Evolutionary conservation across 2,329 filamentous ascomycete genomes (phyloP), one percentile per base, ranked within the genome.

Genomic region (Mycocentrospora acerina): DNA sequence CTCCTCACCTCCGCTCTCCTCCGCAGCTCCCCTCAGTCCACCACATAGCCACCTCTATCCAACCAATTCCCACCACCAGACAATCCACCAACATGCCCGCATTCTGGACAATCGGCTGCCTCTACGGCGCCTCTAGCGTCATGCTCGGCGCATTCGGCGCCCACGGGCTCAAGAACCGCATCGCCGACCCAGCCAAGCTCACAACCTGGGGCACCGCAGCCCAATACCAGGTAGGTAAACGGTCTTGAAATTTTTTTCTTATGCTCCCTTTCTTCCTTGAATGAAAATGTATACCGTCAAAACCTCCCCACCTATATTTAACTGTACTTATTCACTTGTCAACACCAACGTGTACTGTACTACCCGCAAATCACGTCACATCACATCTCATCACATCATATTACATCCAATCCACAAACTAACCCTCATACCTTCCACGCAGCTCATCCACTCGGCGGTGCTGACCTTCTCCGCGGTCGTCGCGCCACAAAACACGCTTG

Each of bases 111-210:
- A 66, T 83, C 35, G 82, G 80, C 44, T 81, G 78, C 56, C 60
- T 85, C 35, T 82, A 77, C 57, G 82, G 81, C 63, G 82, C 81
- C 8, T 68, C 76, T 4, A 76, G 77, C 57, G 82, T 86, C 32
- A 71, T 71, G 12, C 62, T 85, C 38, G 82, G 82, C 22, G 83
- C 83, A 0, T 86, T 86, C 63, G 83, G 83, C 24, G 81, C 82
- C 10, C 83, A 86, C 59, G 82, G 82, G 9, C 70, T 86, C 27
- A 85, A 83, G 68, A 75, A 75, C 42, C 70, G 71, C 48, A 79
- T 84, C 56, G 57, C 74, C 8, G 81, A 85, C 50, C 81, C 82
- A 3, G 64, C 71, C 10, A 74, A 74, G 44, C 62, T 85, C 27
- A 76, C 79, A 5, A 83, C 73, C 59, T 86, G 80, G 76, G 63